Base-by-base conservation (phyloP, 805 yeast species). In the Pichia thaimueangensis region DNA sequence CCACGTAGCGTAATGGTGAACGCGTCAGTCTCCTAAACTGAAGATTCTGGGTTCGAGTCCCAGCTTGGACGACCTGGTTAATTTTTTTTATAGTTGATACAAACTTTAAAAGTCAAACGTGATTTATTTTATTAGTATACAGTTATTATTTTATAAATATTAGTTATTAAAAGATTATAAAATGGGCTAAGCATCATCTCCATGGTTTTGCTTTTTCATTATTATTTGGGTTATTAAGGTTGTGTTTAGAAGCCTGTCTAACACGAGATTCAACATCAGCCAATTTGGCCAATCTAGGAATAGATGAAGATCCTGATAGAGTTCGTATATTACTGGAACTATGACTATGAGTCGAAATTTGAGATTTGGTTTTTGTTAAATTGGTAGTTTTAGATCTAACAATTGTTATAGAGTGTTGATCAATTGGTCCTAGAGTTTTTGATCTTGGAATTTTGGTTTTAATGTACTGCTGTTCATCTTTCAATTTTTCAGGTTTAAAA, bases 41-140 rank as follows among this genome's bases (percentile, higher is more conserved):
- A 44, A 44, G 47, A 44, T 44, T 44, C 47, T 44, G 47, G 47
- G 47, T 44, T 44, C 47, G 44, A 44, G 47, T 44, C 47, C 47
- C 47, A 44, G 47, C 47, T 44, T 44, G 47, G 47, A 44, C 47
- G 47, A 19, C 22, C 25, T 35, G 22, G 6, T 24, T 19, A 28
- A 10, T 16, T n/a, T 35, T 35, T 32, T 32, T 32, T 32, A n/a
- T n/a, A n/a, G n/a, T n/a, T n/a, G n/a, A n/a, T n/a, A n/a, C n/a
- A n/a, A n/a, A n/a, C n/a, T n/a, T n/a, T n/a, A n/a, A n/a, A n/a
- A n/a, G n/a, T n/a, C n/a, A n/a, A n/a, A n/a, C n/a, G n/a, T n/a
- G n/a, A n/a, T n/a, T n/a, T n/a, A n/a, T n/a, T n/a, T n/a, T n/a
- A n/a, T n/a, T n/a, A n/a, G n/a, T n/a, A n/a, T n/a, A n/a, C n/a